Percentiles rank a stretch among this genome's conserved stretches.
Evolutionary conservation across 2,329 filamentous ascomycete species (phyloP).

Genomic region (Diaporthe batatas): DNA sequence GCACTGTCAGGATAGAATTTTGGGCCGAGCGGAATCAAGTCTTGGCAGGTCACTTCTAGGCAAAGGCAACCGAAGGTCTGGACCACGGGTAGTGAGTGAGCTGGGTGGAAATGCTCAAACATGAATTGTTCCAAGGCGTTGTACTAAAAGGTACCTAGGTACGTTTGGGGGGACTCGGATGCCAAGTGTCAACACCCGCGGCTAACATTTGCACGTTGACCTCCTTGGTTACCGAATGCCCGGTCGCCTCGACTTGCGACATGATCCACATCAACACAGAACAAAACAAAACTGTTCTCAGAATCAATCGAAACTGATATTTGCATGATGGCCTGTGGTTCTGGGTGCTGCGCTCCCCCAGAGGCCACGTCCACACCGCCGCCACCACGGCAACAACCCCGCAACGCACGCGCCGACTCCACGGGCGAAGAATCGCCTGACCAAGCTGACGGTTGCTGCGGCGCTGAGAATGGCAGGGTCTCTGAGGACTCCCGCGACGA

Average conservation of each 20-base stretch:
- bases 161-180: background rate
- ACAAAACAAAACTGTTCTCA: background rate
- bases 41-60: too few relatives aligned
- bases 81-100: background rate
- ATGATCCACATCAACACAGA: background rate
- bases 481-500: slow-evolving; percentile 2
- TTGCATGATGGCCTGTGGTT: slow-evolving; percentile 16
- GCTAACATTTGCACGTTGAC: too few relatives aligned
- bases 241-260: background rate
- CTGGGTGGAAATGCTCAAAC: slow-evolving; percentile 7
- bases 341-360: slow-evolving; percentile 15
- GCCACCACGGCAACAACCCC: background rate
- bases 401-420: background rate
- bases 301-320: background rate
- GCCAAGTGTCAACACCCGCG: slow-evolving; percentile 3
- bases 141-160: too few relatives aligned
- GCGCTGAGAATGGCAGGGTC: background rate
- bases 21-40: too few relatives aligned
- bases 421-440: background rate
- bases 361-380: background rate
- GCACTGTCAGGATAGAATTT: too few relatives aligned
- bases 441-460: background rate
- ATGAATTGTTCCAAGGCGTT: background rate
- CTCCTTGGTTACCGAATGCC: too few relatives aligned
- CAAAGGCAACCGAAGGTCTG: too few relatives aligned